Base-by-base conservation (phyloP, 23 red algal genomes). In the Gracilaria gracilis region DNA sequence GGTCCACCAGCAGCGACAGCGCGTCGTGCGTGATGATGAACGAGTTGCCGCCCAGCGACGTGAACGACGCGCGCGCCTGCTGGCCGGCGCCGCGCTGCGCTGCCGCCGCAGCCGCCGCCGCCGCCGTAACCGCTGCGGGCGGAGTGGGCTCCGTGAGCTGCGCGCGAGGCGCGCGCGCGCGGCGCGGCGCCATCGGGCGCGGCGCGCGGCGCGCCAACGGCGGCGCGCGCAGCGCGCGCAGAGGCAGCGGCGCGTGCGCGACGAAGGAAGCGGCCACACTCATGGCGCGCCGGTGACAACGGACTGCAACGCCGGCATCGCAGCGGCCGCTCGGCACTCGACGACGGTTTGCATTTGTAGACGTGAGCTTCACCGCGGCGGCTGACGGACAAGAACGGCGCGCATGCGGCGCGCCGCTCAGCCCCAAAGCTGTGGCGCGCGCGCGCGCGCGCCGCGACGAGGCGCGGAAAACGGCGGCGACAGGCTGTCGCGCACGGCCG, bases 1-100 rank as follows among this genome's bases (percentile, higher is more conserved):
- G 96, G 80, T 98, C 96, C n/a, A 98, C 31, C 16, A 98, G 80
- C 32, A 94, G 16, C 24, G 71, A 79, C 19, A 35, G 40, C 80
- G 28, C 50, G 54, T 61, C 66, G 37, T 49, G 31, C 4, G 46
- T 55, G 9, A 96, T 39, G 4, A 80, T 47, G 48, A 90, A 96
- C 23, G 86, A 82, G 70, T 96, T 96, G 15, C 59, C 57, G 24
- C 78, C 47, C 48, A 96, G 74, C 40, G 85, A 70, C 8, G 76
- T 95, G 46, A 73, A 95, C 14, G 40, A 27, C 42, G 42, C n/a
- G n/a, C n/a, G n/a, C n/a, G n/a, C n/a, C n/a, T n/a, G n/a, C n/a
- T n/a, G n/a, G n/a, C n/a, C n/a, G n/a, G n/a, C n/a, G n/a, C n/a
- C n/a, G n/a, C n/a, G 42, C 11, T 11, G 42, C 42, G 5, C 42